phyloP scores from a whole-genome alignment of 331 rosid species.

The Telfairia occidentalis region DNA sequence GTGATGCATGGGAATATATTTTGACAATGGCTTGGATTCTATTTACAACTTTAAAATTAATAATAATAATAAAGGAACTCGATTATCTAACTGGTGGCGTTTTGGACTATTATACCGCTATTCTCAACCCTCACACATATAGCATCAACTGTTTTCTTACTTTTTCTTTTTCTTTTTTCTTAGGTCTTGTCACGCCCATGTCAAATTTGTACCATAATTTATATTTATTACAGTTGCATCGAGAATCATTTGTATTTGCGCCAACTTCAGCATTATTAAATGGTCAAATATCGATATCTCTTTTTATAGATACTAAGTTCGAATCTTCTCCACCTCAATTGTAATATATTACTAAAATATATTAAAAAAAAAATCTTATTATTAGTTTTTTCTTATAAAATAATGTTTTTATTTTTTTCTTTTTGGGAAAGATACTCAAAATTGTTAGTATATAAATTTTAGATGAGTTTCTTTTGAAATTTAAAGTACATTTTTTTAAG shows the following conservation, averaged over 20 bases:
- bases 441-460: no score
- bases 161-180: not conserved
- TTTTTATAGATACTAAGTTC: no score
- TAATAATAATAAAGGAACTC: not conserved
- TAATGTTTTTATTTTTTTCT: no score
- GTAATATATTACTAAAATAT: no score
- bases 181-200: not conserved
- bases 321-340: no score
- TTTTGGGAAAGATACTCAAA: no score
- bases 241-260: not conserved
- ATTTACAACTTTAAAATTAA: not conserved
- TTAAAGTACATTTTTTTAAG: no score
- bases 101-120: not conserved
- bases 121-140: not conserved
- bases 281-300: not conserved
- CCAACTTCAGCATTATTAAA: not conserved
- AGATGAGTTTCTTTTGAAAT: not conserved
- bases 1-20: conserved; percentile 9
- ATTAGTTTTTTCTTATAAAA: no score
- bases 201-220: not conserved
- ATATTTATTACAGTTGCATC: not conserved
- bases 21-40: conserved; percentile 5
- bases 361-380: no score
- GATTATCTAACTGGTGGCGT: conserved; percentile 3
- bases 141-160: not conserved